A percentile compares a stretch with the other conserved stretches of the same genome.
Evolutionary conservation across 208 protist genomes (phyloP).

Genomic region (Crithidia expoeki): DNA sequence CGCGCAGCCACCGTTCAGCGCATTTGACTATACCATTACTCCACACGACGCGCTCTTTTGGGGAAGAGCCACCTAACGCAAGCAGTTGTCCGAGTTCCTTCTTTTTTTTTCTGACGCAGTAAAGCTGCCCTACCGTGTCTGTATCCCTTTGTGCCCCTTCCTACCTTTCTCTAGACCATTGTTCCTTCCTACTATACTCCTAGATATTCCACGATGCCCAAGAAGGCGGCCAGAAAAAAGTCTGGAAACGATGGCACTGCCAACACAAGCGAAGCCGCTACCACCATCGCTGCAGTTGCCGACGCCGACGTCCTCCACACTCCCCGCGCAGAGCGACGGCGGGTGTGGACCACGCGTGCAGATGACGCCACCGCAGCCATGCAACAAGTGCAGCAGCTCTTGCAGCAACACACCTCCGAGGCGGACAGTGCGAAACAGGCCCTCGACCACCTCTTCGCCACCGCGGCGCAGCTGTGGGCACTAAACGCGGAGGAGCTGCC

Average conservation of each 20-base stretch:
- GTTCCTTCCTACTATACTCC: neutral
- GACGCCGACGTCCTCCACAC: neutral
- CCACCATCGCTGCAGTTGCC: neutral
- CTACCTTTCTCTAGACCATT: neutral
- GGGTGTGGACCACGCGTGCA: constrained; percentile 23
- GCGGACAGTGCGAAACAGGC: constrained; percentile 15
- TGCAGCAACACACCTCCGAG: constrained; percentile 23
- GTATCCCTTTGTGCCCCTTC: neutral
- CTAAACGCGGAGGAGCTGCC: constrained; percentile 23
- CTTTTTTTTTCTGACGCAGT: constrained; percentile 11
- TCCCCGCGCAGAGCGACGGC: constrained; percentile 17
- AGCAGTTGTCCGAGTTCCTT: too few relatives aligned
- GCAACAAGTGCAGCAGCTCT: constrained; percentile 28
- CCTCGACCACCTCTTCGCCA: constrained; percentile 23
- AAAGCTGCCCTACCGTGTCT: too few relatives aligned
- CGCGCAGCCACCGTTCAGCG: too few relatives aligned
- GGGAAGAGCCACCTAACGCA: too few relatives aligned
- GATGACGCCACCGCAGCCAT: constrained; percentile 21
- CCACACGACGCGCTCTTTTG: too few relatives aligned
- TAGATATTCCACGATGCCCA: constrained; percentile 9
- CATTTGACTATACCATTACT: too few relatives aligned
- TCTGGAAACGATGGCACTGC: neutral
- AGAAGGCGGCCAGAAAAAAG: constrained; percentile 16
- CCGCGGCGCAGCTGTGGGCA: constrained; percentile 21
- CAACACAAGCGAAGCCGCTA: neutral